Percentiles rank a stretch among this genome's conserved stretches.
Conservation (phyloP, 2,329 filamentous ascomycete species). For the Karstenula rhodostoma region DNA sequence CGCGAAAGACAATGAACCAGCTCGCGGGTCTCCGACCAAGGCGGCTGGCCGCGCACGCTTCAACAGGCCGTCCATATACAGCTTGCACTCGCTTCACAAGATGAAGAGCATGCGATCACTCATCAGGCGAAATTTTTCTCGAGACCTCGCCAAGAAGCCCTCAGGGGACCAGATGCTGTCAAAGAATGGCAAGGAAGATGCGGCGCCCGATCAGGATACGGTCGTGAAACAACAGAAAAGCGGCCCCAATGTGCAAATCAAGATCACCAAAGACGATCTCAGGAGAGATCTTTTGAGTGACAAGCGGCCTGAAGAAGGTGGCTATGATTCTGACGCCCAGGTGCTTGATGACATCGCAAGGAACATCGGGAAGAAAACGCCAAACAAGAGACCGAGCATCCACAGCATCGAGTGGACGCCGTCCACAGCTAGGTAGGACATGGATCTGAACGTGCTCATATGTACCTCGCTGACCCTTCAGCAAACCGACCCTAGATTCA, state of each 20-base stretch:
- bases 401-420: conserved; percentile 47
- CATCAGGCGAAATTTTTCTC: conserved; percentile 43
- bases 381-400: conserved; percentile 44
- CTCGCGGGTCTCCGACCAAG: conserved; percentile 24
- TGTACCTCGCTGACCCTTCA: conserved; percentile 24
- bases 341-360: conserved; percentile 43
- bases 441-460: not conserved
- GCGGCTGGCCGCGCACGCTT: conserved; percentile 28
- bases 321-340: conserved; percentile 50
- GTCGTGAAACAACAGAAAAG: conserved; percentile 33
- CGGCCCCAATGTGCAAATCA: conserved; percentile 34
- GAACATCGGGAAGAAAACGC: conserved; percentile 39
- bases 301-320: conserved; percentile 42
- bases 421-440: conserved; percentile 36
- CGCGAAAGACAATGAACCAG: conserved; percentile 26
- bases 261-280: conserved; percentile 41
- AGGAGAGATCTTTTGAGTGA: conserved; percentile 44
- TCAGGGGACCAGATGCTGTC: conserved; percentile 15
- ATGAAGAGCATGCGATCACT: conserved; percentile 47
- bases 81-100: conserved; percentile 44
- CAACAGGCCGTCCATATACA: conserved; percentile 39
- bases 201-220: conserved; percentile 24
- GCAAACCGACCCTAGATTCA: conserved; percentile 39
- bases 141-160: conserved; percentile 30
- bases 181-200: conserved; percentile 17